A percentile compares a stretch with the other conserved stretches of the same genome.
These are phyloP conservation scores for Coprinopsis marcescibilis DNA, from an alignment of 768 basidiomycete genomes.

Conservation along the genomic window DNA sequence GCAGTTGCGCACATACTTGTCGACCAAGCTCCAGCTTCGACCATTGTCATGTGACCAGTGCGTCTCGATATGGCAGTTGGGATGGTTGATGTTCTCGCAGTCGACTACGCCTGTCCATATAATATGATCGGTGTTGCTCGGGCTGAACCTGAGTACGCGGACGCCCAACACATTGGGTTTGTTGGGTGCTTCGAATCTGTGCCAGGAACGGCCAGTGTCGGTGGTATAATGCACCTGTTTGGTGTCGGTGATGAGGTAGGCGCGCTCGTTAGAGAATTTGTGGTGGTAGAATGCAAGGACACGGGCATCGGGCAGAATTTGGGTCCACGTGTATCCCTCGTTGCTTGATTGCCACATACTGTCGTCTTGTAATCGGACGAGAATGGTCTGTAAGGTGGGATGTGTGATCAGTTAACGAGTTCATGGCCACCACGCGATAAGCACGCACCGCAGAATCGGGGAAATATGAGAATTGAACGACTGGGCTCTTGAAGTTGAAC, in stretches of 20 bases:
- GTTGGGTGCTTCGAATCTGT: slow-evolving; percentile 47
- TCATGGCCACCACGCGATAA: background rate
- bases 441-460: slow-evolving; percentile 60
- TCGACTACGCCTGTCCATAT: slow-evolving; percentile 84
- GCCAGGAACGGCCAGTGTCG: slow-evolving; percentile 74
- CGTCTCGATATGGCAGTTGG: slow-evolving; percentile 68
- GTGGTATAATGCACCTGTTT: slow-evolving; percentile 73
- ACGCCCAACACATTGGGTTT: slow-evolving; percentile 77
- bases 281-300: slow-evolving; percentile 90
- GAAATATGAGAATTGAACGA: slow-evolving; percentile 84
- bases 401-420: slow-evolving; percentile 8
- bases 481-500: slow-evolving; percentile 59
- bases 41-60: slow-evolving; percentile 77
- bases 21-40: slow-evolving; percentile 66
- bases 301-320: slow-evolving; percentile 49
- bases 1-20: slow-evolving; percentile 85
- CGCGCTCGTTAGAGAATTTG: slow-evolving; percentile 69
- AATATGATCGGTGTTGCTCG: slow-evolving; percentile 63
- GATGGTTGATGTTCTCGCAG: slow-evolving; percentile 42
- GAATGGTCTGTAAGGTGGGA: slow-evolving; percentile 54
- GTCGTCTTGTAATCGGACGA: slow-evolving; percentile 72
- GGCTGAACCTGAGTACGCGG: slow-evolving; percentile 83
- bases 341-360: slow-evolving; percentile 92
- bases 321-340: slow-evolving; percentile 90
- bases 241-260: slow-evolving; percentile 79